Evolutionary conservation across 768 basidiomycete genomes (phyloP).

Genomic region (Fistulinella prunicolor): DNA sequence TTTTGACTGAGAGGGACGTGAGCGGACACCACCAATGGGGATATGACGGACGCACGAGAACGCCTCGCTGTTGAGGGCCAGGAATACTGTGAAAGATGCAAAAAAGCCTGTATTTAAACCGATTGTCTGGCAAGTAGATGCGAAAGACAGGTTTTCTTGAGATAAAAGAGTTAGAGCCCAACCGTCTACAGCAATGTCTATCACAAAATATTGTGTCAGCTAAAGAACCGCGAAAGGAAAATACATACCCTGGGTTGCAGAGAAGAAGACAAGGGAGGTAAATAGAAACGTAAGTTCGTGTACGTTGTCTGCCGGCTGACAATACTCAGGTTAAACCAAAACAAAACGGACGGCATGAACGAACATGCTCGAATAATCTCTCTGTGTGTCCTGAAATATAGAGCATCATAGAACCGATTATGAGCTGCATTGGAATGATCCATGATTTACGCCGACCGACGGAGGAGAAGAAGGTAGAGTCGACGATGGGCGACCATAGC

Average conservation of each 20-base stretch:
- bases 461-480: slow-evolving; percentile 78
- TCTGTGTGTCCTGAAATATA: slow-evolving; percentile 74
- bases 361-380: slow-evolving; percentile 74
- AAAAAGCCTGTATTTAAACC: slow-evolving; percentile 96
- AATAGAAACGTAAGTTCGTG: slow-evolving; percentile 77
- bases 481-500: slow-evolving; percentile 96
- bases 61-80: slow-evolving; percentile 92
- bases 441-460: slow-evolving; percentile 96
- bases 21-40: slow-evolving; percentile 3
- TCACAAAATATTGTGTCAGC: slow-evolving; percentile 13
- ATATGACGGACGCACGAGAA: slow-evolving; percentile 64
- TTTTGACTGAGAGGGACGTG: slow-evolving; percentile 45
- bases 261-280: slow-evolving; percentile 87
- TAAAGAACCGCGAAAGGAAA: neutral
- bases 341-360: slow-evolving; percentile 11
- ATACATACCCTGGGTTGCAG: slow-evolving; percentile 88
- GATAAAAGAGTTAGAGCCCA: slow-evolving; percentile 87
- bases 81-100: slow-evolving; percentile 93
- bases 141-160: slow-evolving; percentile 91
- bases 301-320: slow-evolving; percentile 80
- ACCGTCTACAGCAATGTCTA: slow-evolving; percentile 97
- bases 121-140: slow-evolving; percentile 97
- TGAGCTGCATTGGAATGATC: slow-evolving; percentile 96
- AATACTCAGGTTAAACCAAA: slow-evolving; percentile 10
- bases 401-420: slow-evolving; percentile 82